Conservation (phyloP, 2,329 filamentous ascomycete genomes). For the Didymella pinodella region DNA sequence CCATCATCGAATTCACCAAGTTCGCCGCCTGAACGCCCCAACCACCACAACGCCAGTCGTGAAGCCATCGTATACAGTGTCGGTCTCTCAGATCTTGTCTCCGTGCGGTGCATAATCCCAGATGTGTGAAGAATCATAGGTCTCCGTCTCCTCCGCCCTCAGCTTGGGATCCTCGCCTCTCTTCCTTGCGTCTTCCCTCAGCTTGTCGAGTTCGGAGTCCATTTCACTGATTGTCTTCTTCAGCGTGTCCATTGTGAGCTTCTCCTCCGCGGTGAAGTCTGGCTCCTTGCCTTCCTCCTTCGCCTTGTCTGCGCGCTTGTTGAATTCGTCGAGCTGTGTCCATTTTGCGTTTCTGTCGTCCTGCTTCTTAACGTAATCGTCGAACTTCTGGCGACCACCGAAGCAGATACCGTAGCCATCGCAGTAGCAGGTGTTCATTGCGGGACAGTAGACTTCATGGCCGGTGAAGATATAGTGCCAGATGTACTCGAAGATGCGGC, state of each 20-base stretch:
- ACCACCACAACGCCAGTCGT: slow-evolving; percentile 25
- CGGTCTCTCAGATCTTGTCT: slow-evolving; percentile 16
- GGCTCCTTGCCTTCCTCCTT: slow-evolving; percentile 39
- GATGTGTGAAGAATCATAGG: slow-evolving; percentile 44
- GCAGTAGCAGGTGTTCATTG: slow-evolving; percentile 63
- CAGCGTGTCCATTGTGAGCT: slow-evolving; percentile 32
- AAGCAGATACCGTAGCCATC: slow-evolving; percentile 72
- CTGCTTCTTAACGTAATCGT: slow-evolving; percentile 59
- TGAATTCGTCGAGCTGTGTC: slow-evolving; percentile 52
- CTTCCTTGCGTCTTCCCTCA: slow-evolving; percentile 43
- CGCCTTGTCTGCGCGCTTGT: slow-evolving; percentile 48
- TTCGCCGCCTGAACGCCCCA: slow-evolving; percentile 10
- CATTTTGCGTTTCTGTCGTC: slow-evolving; percentile 53
- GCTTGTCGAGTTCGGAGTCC: slow-evolving; percentile 40
- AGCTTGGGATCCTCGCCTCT: slow-evolving; percentile 45
- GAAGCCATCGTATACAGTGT: slow-evolving; percentile 11
- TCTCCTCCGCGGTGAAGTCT: slow-evolving; percentile 33
- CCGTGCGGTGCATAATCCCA: slow-evolving; percentile 48
- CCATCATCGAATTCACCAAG: slow-evolving; percentile 6
- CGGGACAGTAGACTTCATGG: slow-evolving; percentile 50
- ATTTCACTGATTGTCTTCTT: slow-evolving; percentile 30
- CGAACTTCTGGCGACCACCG: slow-evolving; percentile 58
- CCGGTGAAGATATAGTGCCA: slow-evolving; percentile 54
- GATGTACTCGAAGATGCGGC: slow-evolving; percentile 52
- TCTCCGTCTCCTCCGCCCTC: slow-evolving; percentile 46